phyloP scores from a whole-genome alignment of 106 monocot genomes.

The Dendrobium nobile region DNA sequence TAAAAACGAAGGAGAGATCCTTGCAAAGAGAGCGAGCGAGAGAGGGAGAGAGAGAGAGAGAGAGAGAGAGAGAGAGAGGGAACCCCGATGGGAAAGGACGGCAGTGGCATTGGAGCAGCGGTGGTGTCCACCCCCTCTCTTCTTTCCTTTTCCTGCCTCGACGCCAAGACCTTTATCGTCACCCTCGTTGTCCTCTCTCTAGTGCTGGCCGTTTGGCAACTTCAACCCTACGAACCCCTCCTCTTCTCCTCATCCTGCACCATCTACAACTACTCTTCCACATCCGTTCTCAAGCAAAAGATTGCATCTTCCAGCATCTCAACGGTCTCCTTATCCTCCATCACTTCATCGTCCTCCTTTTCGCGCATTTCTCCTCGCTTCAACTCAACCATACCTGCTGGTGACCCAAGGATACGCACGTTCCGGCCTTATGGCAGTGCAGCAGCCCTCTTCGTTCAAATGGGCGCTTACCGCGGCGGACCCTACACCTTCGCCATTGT shows the following conservation, averaged over 20 bases:
- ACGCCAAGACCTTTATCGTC: conserved; percentile 36
- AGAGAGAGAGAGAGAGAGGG: neutral
- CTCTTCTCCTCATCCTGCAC: conserved; percentile 19
- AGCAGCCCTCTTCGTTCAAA: conserved; percentile 57
- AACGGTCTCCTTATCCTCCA: neutral
- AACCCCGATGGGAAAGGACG: neutral
- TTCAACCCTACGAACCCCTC: conserved; percentile 45
- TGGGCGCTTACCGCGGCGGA: conserved; percentile 71
- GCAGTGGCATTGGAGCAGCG: neutral
- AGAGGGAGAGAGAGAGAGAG: neutral
- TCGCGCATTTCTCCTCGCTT: too few relatives aligned
- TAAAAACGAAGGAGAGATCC: too few relatives aligned
- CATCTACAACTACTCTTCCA: neutral
- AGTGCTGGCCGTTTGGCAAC: conserved; percentile 43
- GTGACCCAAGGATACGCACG: neutral
- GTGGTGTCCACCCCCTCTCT: neutral
- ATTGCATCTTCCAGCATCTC: neutral
- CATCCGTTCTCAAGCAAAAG: neutral
- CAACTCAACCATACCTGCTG: too few relatives aligned
- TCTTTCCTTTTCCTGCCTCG: conserved; percentile 23
- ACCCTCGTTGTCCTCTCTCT: conserved; percentile 34
- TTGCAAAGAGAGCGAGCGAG: too few relatives aligned
- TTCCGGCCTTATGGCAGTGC: conserved; percentile 50
- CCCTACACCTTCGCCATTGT: conserved; percentile 49
- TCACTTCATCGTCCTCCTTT: too few relatives aligned